Base-by-base conservation (phyloP, 169 alveolate genomes). In the Plasmodium ovale region DNA sequence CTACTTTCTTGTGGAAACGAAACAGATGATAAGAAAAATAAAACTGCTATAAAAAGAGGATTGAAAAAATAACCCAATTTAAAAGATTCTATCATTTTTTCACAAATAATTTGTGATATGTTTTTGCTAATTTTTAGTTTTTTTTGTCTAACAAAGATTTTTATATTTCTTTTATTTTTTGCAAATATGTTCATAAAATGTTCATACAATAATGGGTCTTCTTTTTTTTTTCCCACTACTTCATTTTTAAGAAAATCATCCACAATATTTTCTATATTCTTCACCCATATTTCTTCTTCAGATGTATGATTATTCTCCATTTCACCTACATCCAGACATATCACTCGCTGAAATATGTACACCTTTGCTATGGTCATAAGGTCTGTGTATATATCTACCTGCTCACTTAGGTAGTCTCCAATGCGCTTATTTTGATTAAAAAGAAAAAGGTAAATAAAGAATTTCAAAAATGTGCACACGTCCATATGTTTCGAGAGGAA, bases 21-120 rank as follows among this genome's bases (percentile, higher is more conserved):
- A 19, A 35, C 23, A 9, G 88, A 59, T n/a, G 88, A 74, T 42
- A 74, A 65, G 53, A 74, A 74, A 74, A 74, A 74, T 74, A 74
- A 74, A 42, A 74, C 42, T 19, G 88, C 23, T 31, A 74, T 60
- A 51, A 74, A 29, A 51, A 74, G 37, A 51, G 88, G 88, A 37
- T 65, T 74, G 53, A 59, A 74, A 33, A 74, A 74, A 44, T 62
- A 59, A 1, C 67, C 88, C 53, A 25, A 44, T 60, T 74, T 74
- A 74, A 59, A 74, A 0, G 77, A 74, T 60, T 74, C 88, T 37
- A 74, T 74, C 19, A 74, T 60, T 74, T 74, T 59, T 60, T 74
- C 68, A 74, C 19, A 60, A 23, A 74, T 29, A 1, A 53, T 33
- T 10, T 44, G 39, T 5, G 73, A 16, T 7, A 74, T 23, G 35